Evolutionary conservation across 352 stramenopile genomes (phyloP).

Genomic region (Phytophthora vignae): DNA sequence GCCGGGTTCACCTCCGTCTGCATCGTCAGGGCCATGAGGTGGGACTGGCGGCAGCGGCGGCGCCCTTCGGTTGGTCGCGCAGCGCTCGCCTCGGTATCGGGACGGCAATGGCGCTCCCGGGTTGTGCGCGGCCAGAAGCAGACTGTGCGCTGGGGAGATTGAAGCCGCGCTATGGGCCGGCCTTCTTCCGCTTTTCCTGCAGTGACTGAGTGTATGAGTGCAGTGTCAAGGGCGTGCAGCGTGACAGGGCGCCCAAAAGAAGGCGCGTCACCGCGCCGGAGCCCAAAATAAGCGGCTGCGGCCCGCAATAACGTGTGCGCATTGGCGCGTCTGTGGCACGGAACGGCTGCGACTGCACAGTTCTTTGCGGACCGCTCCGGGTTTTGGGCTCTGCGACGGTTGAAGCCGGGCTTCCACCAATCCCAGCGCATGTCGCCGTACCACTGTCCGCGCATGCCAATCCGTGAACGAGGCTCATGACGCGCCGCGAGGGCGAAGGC

Average conservation of each 20-base stretch:
- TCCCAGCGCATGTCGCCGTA: background rate
- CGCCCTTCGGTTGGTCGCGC: background rate
- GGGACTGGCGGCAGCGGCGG: background rate
- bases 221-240: background rate
- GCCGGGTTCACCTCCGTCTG: constrained; percentile 38
- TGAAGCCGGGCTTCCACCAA: background rate
- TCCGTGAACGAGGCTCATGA: background rate
- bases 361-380: too few relatives aligned
- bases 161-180: background rate
- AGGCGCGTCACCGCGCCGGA: background rate
- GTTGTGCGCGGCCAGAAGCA: background rate
- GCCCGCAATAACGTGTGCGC: background rate
- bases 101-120: background rate
- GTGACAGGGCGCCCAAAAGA: background rate
- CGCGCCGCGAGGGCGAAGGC: background rate
- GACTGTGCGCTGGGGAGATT: background rate
- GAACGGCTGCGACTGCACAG: too few relatives aligned
- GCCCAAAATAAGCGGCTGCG: background rate
- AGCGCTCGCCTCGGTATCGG: background rate
- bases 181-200: background rate
- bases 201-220: background rate
- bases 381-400: too few relatives aligned
- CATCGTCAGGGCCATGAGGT: constrained; percentile 41
- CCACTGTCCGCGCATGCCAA: background rate
- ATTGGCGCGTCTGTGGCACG: too few relatives aligned